Base-by-base conservation (phyloP, 352 stramenopile species). In the Phytophthora quininea region DNA sequence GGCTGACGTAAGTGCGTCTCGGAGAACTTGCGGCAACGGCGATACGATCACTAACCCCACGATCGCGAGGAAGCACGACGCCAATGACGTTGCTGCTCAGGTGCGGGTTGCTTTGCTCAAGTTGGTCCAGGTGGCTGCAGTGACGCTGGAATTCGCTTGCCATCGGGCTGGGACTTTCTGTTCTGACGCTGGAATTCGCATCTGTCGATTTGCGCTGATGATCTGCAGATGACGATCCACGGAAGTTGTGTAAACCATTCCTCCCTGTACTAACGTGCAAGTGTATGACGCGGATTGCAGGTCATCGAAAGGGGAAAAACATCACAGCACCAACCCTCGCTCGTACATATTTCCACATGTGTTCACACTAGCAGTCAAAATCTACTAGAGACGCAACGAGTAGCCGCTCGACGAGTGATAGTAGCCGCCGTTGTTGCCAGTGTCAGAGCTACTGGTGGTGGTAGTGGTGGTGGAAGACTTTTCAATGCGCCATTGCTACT, bases 341-440 rank as follows among this genome's bases (percentile, higher is more conserved):
- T 24, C 19, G 19, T 59, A 35, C n/a, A 32, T 38, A 9, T 53
- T 62, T 54, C 38, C 43, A 49, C 43, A 49, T 49, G 43, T 38
- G 27, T 40, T 40, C 47, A 54, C 38, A 12, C 19, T 49, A 29
- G 15, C 15, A 49, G 43, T 29, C 8, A 11, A 29, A n/a, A 49
- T 54, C 30, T 37, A 42, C 33, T 82, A 92, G 52, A 89, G 69
- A 29, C 79, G 80, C 77, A 90, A 62, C 32, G 77, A 88, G 71
- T 90, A 89, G 11, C 84, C 81, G 54, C 80, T 86, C 10, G 73
- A 75, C 33, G 84, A 92, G 63, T 89, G 79, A 67, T 92, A 90
- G 68, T 92, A 89, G 30, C 77, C 76, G 29, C 71, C 69, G 11
- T 69, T 69, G 37, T 42, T 71, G 30, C 9, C 59, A 9, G 63